A percentile compares a stretch with the other conserved stretches of the same genome.
Conservation (phyloP, 768 basidiomycete genomes). For the Termitomyces sp. region DNA sequence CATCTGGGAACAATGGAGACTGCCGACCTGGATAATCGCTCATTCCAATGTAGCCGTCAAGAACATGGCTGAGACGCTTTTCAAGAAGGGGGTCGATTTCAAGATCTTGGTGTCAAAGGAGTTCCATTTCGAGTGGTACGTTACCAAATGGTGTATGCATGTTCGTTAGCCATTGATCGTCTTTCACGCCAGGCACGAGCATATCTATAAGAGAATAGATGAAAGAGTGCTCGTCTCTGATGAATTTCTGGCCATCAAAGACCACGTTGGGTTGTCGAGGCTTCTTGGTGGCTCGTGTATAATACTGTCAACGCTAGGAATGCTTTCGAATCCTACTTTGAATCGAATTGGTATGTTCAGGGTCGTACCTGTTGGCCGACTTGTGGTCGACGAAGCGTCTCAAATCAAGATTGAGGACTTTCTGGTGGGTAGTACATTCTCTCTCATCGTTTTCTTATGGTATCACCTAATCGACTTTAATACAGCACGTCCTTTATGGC, state of each 20-base stretch:
- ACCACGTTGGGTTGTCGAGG: slow-evolving; percentile 21
- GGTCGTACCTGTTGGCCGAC: slow-evolving; percentile 39
- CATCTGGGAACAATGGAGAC: slow-evolving; percentile 28
- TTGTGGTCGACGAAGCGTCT: slow-evolving; percentile 59
- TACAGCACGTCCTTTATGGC: slow-evolving; percentile 43
- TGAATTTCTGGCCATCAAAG: slow-evolving; percentile 29
- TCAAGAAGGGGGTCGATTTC: slow-evolving; percentile 35
- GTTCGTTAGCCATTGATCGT: background rate
- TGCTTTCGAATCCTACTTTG: slow-evolving; percentile 48
- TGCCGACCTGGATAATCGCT: slow-evolving; percentile 40
- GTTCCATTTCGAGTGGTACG: slow-evolving; percentile 48
- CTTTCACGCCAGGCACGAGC: slow-evolving; percentile 43
- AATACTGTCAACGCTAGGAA: slow-evolving; percentile 48
- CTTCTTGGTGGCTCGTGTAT: slow-evolving; percentile 31
- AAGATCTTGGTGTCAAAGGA: slow-evolving; percentile 46
- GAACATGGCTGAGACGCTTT: slow-evolving; percentile 45
- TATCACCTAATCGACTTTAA: background rate
- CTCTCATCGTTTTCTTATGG: background rate
- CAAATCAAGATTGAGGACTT: slow-evolving; percentile 50
- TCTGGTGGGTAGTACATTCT: slow-evolving; percentile 31
- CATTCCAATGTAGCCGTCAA: slow-evolving; percentile 53
- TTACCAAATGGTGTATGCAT: background rate
- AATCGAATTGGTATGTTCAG: slow-evolving; percentile 31
- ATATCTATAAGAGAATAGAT: slow-evolving; percentile 38
- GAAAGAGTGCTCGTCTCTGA: slow-evolving; percentile 40